These are phyloP conservation scores for Eleusine indica DNA, from an alignment of 176 grass and related monocot genomes.

Conservation along the genomic window DNA sequence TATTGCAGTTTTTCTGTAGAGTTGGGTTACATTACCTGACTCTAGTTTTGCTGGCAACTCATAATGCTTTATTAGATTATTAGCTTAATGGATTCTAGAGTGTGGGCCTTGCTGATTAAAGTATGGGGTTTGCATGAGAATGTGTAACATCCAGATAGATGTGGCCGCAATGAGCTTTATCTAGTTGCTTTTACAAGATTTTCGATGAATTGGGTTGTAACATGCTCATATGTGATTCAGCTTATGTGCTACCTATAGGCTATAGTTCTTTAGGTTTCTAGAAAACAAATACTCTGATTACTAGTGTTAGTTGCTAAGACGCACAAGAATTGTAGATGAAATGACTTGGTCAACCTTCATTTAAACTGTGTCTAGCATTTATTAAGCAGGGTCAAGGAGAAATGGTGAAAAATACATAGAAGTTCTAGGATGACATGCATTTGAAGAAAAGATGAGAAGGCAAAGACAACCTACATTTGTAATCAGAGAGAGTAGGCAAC, in stretches of 20 bases:
- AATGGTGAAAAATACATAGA: background rate
- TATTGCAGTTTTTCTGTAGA: background rate
- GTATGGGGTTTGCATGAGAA: slow-evolving; percentile 10
- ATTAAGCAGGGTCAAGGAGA: background rate
- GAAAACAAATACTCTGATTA: slow-evolving; percentile 5
- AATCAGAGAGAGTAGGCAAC: background rate
- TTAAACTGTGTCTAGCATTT: background rate
- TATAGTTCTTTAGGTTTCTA: background rate
- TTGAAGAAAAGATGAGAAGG: background rate
- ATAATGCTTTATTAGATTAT: slow-evolving; percentile 17
- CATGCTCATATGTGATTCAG: background rate
- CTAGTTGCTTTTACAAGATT: slow-evolving; percentile 6
- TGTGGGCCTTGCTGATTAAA: slow-evolving; percentile 15
- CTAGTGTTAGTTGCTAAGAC: background rate
- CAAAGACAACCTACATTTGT: background rate
- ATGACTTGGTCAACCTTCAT: background rate
- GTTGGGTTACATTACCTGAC: background rate
- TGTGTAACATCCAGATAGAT: background rate
- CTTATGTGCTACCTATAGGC: background rate
- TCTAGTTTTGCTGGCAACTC: background rate
- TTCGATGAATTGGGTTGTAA: background rate
- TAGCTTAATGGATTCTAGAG: background rate
- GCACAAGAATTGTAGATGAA: background rate
- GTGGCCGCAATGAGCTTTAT: background rate
- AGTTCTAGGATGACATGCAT: background rate